Conservation (phyloP, 179 eudicot species). For the Silene vulgaris region DNA sequence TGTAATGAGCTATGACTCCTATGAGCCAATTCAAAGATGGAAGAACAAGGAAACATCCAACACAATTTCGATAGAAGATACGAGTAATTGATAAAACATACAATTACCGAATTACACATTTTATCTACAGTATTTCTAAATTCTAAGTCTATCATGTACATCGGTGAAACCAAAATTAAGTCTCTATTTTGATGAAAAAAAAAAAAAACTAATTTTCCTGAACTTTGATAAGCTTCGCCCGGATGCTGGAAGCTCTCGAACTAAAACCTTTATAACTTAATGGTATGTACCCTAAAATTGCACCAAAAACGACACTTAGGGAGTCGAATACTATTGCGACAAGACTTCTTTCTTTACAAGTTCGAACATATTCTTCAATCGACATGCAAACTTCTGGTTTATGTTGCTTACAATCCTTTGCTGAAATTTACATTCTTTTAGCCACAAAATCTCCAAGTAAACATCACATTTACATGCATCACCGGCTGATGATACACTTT, state of each 20-base stretch:
- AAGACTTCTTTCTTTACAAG: conserved; percentile 53
- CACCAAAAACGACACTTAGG: not conserved
- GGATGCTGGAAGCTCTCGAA: conserved; percentile 3
- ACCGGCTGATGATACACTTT: conserved; percentile 24
- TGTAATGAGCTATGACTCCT: no score
- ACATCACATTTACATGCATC: conserved; percentile 54
- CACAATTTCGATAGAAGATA: not conserved
- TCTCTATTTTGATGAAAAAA: not conserved
- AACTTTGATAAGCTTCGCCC: not conserved
- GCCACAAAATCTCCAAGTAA: conserved; percentile 62
- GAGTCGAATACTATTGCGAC: not conserved
- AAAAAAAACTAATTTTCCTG: not conserved
- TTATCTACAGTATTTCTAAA: not conserved
- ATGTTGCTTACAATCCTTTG: conserved; percentile 57
- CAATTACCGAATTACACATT: not conserved
- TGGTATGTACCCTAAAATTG: not conserved
- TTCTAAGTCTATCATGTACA: not conserved
- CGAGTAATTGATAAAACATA: not conserved
- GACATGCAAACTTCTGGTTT: conserved; percentile 42
- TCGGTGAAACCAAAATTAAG: not conserved
- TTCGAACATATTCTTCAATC: conserved; percentile 49
- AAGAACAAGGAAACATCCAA: not conserved
- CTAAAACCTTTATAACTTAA: not conserved
- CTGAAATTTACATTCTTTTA: conserved; percentile 59
- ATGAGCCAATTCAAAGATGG: not conserved